phyloP scores from a whole-genome alignment of 345 rosid species.

The Linum usitatissimum region DNA sequence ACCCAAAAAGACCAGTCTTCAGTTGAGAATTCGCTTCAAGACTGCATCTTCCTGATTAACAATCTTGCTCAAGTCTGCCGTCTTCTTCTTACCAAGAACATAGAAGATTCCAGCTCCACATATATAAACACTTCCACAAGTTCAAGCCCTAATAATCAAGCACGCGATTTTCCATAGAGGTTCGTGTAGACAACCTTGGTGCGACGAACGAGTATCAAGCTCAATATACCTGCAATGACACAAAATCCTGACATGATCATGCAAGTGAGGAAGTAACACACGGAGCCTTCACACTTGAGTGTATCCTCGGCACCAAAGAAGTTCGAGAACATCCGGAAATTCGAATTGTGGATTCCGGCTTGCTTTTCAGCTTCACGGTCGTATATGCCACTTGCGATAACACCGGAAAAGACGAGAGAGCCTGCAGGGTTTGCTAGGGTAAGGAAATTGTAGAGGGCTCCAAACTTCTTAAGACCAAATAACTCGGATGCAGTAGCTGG shows the following conservation, averaged over 20 bases:
- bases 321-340: conserved; percentile 16
- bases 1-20: neutral
- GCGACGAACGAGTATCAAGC: conserved; percentile 81
- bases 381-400: conserved; percentile 80
- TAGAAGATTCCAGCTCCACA: neutral
- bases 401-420: conserved; percentile 81
- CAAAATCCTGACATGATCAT: conserved; percentile 92
- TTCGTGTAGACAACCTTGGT: conserved; percentile 72
- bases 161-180: conserved; percentile 50
- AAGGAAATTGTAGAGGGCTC: conserved; percentile 90
- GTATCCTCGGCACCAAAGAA: conserved; percentile 36
- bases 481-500: conserved; percentile 97
- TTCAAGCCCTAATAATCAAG: neutral
- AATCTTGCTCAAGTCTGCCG: too few relatives aligned
- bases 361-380: conserved; percentile 87
- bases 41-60: neutral
- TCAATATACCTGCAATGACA: conserved; percentile 50
- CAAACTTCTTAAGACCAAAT: conserved; percentile 89
- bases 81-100: neutral
- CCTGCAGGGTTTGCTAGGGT: conserved; percentile 96
- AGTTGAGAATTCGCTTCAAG: neutral
- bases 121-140: neutral
- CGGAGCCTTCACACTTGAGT: conserved; percentile 57
- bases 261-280: conserved; percentile 89
- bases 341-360: conserved; percentile 28